Evolutionary conservation across 371 early-diverging fungal species (phyloP), one percentile per base, ranked within the genome.

Genomic region (Mucor ambiguus): DNA sequence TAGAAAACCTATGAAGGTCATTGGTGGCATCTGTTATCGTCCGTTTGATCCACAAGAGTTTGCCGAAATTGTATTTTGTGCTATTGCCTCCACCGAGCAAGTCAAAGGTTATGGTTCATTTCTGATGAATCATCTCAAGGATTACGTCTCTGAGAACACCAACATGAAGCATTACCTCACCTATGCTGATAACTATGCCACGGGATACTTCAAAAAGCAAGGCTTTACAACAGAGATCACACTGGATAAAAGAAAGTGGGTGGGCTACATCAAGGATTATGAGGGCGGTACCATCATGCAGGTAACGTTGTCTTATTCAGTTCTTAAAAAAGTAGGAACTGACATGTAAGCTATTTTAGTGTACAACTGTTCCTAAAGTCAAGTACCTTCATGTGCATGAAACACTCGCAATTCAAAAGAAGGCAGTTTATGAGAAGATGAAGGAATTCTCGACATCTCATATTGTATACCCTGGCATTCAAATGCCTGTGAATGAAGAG

Each of bases 221-320:
- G 99, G 99, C 18, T 99, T 99, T 81, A 96, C 97, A 10, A 92
- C 93, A 20, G 95, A 99, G 4, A 95, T 98, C 33, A 92, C 93
- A 9, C 86, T 99, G 71, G 96, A 97, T 61, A 90, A 91, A 71
- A 75, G 88, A 22, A 84, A 93, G 61, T 99, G 99, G 99, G 92
- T 95, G 69, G 99, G 99, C 0, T 96, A 95, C 74, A 99, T 99
- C 70, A 99, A 99, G 79, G 99, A 99, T 82, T 99, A 99, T 77
- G 99, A 99, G 71, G 99, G 99, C 4, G 99, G 99, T 38, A 99
- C 99, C 4, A 85, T 99, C 9, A 99, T 99, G 98, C 96, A 97
- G 88, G 93, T 89, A 83, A 83, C 56, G 65, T n/a, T 2, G 29
- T 14, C 12, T 35, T 35, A 12, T 1, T 35, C 12, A 12, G 2